Conservation (phyloP, 2,329 filamentous ascomycete species). For the Microcyclosporella mali region DNA sequence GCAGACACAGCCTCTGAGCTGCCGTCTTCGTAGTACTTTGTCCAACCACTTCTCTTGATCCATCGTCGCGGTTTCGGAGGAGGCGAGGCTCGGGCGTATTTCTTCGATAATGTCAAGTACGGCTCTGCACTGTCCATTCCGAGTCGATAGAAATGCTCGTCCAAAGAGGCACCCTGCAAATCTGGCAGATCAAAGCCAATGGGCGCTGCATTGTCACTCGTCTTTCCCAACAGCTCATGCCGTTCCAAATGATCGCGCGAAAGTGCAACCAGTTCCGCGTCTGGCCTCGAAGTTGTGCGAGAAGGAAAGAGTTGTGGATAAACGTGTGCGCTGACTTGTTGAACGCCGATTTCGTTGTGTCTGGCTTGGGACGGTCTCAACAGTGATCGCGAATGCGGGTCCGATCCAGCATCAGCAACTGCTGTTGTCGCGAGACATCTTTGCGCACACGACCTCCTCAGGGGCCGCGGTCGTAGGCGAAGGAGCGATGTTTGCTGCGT, state of each 20-base stretch:
- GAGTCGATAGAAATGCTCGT: constrained; percentile 89
- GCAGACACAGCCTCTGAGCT: constrained; percentile 64
- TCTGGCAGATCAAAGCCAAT: constrained; percentile 80
- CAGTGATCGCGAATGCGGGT: constrained; percentile 16
- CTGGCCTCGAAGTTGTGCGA: constrained; percentile 54
- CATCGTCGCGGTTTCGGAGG: constrained; percentile 64
- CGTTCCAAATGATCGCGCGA: constrained; percentile 74
- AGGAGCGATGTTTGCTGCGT: constrained; percentile 34
- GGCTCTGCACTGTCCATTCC: constrained; percentile 83
- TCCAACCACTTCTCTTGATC: constrained; percentile 81
- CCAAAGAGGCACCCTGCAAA: constrained; percentile 72
- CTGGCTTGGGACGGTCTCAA: constrained; percentile 51
- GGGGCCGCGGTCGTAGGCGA: constrained; percentile 25
- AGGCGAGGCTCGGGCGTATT: constrained; percentile 58
- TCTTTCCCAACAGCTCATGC: constrained; percentile 87
- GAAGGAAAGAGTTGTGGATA: constrained; percentile 73
- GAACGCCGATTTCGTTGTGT: constrained; percentile 88
- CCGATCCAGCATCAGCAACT: constrained; percentile 3
- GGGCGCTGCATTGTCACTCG: constrained; percentile 65
- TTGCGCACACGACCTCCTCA: constrained; percentile 24
- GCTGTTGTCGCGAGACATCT: constrained; percentile 21
- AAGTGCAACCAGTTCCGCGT: constrained; percentile 70
- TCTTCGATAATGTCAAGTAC: constrained; percentile 67
- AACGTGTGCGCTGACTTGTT: constrained; percentile 81
- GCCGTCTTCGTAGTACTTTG: constrained; percentile 77